Conservation (phyloP, 2,329 filamentous ascomycete species). For the Mycosphaerelloides madeirae region DNA sequence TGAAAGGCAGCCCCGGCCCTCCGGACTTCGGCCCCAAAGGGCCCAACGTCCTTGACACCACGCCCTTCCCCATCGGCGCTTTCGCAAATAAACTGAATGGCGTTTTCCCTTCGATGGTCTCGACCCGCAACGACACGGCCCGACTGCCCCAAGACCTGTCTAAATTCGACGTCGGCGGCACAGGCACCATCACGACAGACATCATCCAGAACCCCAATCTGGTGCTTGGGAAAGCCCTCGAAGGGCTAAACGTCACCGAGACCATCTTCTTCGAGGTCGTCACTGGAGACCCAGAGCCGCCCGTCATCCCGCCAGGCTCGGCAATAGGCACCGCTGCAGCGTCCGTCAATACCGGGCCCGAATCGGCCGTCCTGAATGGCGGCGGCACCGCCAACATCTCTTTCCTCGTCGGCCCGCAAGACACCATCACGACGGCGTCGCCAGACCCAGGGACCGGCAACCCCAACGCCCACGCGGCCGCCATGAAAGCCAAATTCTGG, state of each 20-base stretch:
- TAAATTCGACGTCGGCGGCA: conserved; percentile 21
- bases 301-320: too few species aligned
- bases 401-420: conserved; percentile 22
- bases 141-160: conserved; percentile 31
- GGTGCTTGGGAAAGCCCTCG: conserved; percentile 22
- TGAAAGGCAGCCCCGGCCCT: too few species aligned
- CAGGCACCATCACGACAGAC: conserved; percentile 32
- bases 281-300: conserved; percentile 19
- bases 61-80: conserved; percentile 21
- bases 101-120: conserved; percentile 9
- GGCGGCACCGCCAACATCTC: conserved; percentile 34
- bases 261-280: conserved; percentile 31
- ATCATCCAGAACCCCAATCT: conserved; percentile 17
- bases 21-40: too few species aligned
- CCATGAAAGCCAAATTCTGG: conserved; percentile 32
- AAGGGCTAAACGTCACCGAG: conserved; percentile 31
- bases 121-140: conserved; percentile 14
- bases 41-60: conserved; percentile 24
- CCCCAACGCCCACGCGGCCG: conserved; percentile 26
- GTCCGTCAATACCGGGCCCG: too few species aligned
- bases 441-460: conserved; percentile 7
- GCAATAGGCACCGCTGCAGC: background rate
- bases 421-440: background rate
- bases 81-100: conserved; percentile 1
- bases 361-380: conserved; percentile 16